Evolutionary conservation across 352 stramenopile species (phyloP).

Genomic region (Globisporangium splendens): DNA sequence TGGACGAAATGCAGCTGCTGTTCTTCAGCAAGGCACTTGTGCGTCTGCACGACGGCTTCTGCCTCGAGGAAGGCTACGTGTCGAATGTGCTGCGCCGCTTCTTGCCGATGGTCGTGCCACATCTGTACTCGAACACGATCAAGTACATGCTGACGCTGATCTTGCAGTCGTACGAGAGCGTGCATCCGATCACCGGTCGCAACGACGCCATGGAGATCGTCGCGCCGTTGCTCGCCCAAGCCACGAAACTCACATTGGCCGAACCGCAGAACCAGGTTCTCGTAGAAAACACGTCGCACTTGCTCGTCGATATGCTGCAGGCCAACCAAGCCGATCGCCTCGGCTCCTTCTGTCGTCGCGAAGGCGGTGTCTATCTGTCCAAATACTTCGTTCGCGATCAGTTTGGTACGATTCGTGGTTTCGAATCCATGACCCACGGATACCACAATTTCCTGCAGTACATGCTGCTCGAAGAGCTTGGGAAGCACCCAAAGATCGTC

Average conservation of each 20-base stretch:
- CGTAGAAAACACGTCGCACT: slow-evolving; percentile 73
- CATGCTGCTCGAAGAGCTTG: slow-evolving; percentile 83
- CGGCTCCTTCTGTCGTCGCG: slow-evolving; percentile 74
- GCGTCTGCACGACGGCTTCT: slow-evolving; percentile 83
- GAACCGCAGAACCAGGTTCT: slow-evolving; percentile 40
- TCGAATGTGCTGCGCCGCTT: slow-evolving; percentile 77
- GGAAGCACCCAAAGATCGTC: slow-evolving; percentile 67
- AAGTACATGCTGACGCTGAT: slow-evolving; percentile 90
- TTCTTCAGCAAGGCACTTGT: slow-evolving; percentile 88
- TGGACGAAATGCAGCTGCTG: slow-evolving; percentile 85
- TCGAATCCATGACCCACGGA: slow-evolving; percentile 85
- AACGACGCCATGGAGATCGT: slow-evolving; percentile 87
- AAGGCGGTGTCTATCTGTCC: slow-evolving; percentile 78
- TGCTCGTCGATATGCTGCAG: slow-evolving; percentile 85
- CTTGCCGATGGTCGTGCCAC: slow-evolving; percentile 68
- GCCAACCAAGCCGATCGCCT: slow-evolving; percentile 84
- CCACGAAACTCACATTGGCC: slow-evolving; percentile 37
- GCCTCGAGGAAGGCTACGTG: slow-evolving; percentile 84
- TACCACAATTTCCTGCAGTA: slow-evolving; percentile 90
- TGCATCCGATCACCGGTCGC: slow-evolving; percentile 82
- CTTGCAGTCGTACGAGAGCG: slow-evolving; percentile 85
- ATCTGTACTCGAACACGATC: slow-evolving; percentile 87
- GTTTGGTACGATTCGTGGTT: slow-evolving; percentile 85
- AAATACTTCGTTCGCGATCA: slow-evolving; percentile 90
- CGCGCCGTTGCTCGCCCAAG: slow-evolving; percentile 50